Percentiles rank a stretch among this genome's conserved stretches.
Evolutionary conservation across 306 rosid species (phyloP).

Genomic region (Spatholobus suberectus): DNA sequence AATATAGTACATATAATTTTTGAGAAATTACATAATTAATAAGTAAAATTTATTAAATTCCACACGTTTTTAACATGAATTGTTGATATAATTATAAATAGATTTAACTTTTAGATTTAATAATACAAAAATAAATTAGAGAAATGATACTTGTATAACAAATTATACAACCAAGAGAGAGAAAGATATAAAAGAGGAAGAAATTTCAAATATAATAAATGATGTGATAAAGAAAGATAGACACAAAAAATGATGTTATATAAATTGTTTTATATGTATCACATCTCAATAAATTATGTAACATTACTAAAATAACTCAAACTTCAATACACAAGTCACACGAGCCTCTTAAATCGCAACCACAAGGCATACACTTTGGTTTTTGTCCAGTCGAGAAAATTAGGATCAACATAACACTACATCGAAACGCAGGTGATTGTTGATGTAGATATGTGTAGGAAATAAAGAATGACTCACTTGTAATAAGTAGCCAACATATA

Average conservation of each 20-base stretch:
- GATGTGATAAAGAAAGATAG: too few relatives aligned
- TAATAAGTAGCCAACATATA: slow-evolving; percentile 38
- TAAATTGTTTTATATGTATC: too few relatives aligned
- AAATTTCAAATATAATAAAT: too few relatives aligned
- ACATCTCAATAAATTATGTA: too few relatives aligned
- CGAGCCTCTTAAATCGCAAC: slow-evolving; percentile 34
- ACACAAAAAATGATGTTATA: too few relatives aligned
- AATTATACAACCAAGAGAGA: too few relatives aligned
- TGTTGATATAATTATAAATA: not conserved
- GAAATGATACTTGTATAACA: too few relatives aligned
- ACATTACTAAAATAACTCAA: not conserved
- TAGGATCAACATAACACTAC: slow-evolving; percentile 23
- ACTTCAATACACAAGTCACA: slow-evolving; percentile 12
- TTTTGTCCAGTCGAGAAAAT: slow-evolving; percentile 38
- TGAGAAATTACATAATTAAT: not conserved
- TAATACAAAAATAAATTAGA: not conserved
- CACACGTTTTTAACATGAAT: not conserved
- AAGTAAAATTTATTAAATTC: not conserved
- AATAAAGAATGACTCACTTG: slow-evolving; percentile 28
- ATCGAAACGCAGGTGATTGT: not conserved
- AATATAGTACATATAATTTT: not conserved
- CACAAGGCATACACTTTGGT: slow-evolving; percentile 1
- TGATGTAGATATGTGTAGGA: slow-evolving; percentile 5
- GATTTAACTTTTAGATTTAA: not conserved
- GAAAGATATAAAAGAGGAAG: too few relatives aligned